These are phyloP conservation scores for Crithidia thermophila DNA, from an alignment of 208 protist genomes.

Conservation along the genomic window DNA sequence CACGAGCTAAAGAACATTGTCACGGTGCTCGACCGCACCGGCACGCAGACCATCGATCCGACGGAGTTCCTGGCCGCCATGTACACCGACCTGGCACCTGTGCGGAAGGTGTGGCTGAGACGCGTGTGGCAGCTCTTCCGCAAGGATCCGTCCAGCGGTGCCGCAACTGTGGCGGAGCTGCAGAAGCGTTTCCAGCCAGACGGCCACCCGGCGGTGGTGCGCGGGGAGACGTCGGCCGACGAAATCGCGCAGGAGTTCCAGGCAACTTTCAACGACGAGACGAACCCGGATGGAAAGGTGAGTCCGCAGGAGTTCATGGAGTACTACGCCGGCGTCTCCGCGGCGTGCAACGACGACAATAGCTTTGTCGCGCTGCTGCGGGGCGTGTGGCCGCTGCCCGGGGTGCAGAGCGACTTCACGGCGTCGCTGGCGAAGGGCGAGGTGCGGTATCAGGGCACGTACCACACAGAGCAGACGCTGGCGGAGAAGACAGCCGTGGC, in stretches of 20 bases:
- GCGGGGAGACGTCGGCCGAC: conserved; percentile 31
- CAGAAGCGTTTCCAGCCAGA: conserved; percentile 44
- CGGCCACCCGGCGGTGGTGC: conserved; percentile 66
- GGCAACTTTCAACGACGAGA: conserved; percentile 70
- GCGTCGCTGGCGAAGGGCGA: conserved; percentile 13
- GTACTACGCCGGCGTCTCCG: conserved; percentile 79
- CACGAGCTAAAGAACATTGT: conserved; percentile 67
- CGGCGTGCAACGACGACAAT: conserved; percentile 53
- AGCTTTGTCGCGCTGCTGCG: conserved; percentile 60
- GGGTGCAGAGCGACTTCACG: conserved; percentile 33
- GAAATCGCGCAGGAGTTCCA: conserved; percentile 63
- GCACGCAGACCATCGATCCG: conserved; percentile 57
- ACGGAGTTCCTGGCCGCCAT: conserved; percentile 75
- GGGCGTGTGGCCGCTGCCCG: conserved; percentile 61
- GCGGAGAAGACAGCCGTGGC: conserved; percentile 54
- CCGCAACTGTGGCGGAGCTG: conserved; percentile 46
- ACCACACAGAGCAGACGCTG: conserved; percentile 48
- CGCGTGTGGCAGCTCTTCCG: conserved; percentile 64
- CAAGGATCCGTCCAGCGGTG: conserved; percentile 40
- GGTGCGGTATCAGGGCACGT: conserved; percentile 27
- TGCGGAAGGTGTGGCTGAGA: conserved; percentile 62
- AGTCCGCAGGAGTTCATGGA: conserved; percentile 84
- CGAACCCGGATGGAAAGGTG: conserved; percentile 80
- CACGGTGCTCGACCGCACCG: conserved; percentile 61
- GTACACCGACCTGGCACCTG: conserved; percentile 45